Evolutionary conservation across 345 rosid genomes (phyloP), one percentile per base, ranked within the genome.

Genomic region (Populus davidiana): DNA sequence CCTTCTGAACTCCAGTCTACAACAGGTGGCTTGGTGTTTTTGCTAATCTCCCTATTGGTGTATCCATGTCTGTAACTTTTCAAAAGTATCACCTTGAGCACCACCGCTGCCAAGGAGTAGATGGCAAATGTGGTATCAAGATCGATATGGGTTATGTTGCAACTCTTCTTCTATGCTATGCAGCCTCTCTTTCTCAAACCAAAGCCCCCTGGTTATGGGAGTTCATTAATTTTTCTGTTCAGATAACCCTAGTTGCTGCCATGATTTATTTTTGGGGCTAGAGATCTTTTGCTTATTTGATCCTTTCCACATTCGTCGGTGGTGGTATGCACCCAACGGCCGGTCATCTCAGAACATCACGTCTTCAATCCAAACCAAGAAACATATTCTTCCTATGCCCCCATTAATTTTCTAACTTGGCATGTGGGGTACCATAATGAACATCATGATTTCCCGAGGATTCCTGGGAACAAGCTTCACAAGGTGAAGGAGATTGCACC

Each of bases 251-350:
- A 9, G 89, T 93, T 50, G 84, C 75, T 27, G 82, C 82, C 47
- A 5, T 93, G 80, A 91, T 91, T 78, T 56, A 87, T 63, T 79
- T 89, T 75, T 89, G 88, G 75, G 93, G 97, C 59, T 90, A 93
- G 91, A 93, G 80, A 77, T 89, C 95, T 43, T 84, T 93, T 14
- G 88, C 86, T 14, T 91, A 93, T 81, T 79, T 93, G 80, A 88
- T 93, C 82, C 89, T 93, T 65, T 94, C 98, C 5, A 91, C 98
- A 11, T 94, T 94, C 54, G 94, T 93, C 44, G 98, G 98, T 56
- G 98, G 95, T 21, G 95, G 97, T 13, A 84, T 94, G 90, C 97
- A 94, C 81, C 97, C 94, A 54, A 90, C 91, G 97, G 97, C 93
- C 0, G 98, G 94, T 36, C 97, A 91, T 94, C 79, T 94, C 97